A percentile compares a stretch with the other conserved stretches of the same genome.
phyloP scores from a whole-genome alignment of 768 basidiomycete species.

The Mycena galericulata region DNA sequence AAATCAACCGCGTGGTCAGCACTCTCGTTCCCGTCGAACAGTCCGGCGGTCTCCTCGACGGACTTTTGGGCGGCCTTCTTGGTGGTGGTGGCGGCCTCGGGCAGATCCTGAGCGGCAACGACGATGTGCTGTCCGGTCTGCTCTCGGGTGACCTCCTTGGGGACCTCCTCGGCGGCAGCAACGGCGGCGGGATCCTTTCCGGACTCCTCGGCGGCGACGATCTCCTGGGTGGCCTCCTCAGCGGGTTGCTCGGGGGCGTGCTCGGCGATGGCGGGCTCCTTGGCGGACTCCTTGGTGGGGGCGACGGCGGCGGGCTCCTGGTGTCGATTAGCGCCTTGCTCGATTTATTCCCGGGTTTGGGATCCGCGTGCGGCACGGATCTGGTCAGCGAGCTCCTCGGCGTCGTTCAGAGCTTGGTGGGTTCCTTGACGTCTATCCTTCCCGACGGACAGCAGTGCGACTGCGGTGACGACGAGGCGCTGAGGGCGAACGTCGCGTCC shows the following conservation, averaged over 20 bases:
- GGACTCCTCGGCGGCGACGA: constrained; percentile 1
- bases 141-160: constrained; percentile 2
- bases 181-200: too few species aligned
- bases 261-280: constrained; percentile 11
- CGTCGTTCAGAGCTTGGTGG: constrained; percentile 19
- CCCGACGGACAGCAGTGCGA: constrained; percentile 14
- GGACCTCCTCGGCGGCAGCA: background rate
- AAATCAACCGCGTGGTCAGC: constrained; percentile 8
- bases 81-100: constrained; percentile 12
- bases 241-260: background rate
- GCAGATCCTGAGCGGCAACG: constrained; percentile 4
- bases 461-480: background rate
- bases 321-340: constrained; percentile 18
- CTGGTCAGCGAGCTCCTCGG: constrained; percentile 20
- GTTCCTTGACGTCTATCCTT: background rate
- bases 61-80: constrained; percentile 6
- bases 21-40: constrained; percentile 3
- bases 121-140: background rate
- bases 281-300: background rate
- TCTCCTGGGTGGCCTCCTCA: background rate
- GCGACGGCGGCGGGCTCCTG: constrained; percentile 2
- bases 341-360: background rate
- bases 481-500: constrained; percentile 4
- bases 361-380: constrained; percentile 15
- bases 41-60: constrained; percentile 10